Percentiles rank a stretch among this genome's conserved stretches.
These are phyloP conservation scores for Chenopodium album DNA, from an alignment of 148 eudicot species.

Conservation along the genomic window DNA sequence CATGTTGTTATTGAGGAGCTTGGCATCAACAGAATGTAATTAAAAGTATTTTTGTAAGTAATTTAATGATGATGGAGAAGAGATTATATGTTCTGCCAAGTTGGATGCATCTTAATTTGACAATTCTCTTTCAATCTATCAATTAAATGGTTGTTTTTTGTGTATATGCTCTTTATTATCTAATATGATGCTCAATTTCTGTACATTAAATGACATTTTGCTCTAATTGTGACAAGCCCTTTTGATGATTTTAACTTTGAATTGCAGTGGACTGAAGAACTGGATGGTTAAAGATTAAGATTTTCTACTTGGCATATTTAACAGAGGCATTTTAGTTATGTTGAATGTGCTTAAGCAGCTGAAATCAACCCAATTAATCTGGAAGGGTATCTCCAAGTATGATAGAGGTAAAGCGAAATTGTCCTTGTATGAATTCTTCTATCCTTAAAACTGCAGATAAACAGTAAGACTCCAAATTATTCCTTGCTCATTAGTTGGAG, in stretches of 20 bases:
- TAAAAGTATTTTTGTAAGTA: too few species aligned
- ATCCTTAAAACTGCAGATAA: too few species aligned
- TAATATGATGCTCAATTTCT: not conserved
- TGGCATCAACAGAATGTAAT: too few species aligned
- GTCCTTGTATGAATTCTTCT: not conserved
- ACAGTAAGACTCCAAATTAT: too few species aligned
- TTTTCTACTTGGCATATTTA: not conserved
- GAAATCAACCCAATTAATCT: constrained; percentile 31
- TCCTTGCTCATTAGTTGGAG: too few species aligned
- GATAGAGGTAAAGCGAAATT: constrained; percentile 43
- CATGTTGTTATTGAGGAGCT: too few species aligned
- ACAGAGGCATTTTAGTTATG: constrained; percentile 15
- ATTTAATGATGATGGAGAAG: too few species aligned
- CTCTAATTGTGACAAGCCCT: not conserved
- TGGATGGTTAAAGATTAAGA: not conserved
- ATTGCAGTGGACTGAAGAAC: not conserved
- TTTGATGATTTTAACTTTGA: not conserved
- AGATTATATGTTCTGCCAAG: too few species aligned
- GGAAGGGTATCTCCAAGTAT: constrained; percentile 23
- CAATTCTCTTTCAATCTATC: too few species aligned
- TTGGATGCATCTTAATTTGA: too few species aligned
- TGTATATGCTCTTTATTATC: not conserved
- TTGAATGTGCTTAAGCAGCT: constrained; percentile 58
- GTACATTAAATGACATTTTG: not conserved
- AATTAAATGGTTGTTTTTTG: too few species aligned